Conservation (phyloP, 345 rosid genomes). For the Melaleuca alternifolia region DNA sequence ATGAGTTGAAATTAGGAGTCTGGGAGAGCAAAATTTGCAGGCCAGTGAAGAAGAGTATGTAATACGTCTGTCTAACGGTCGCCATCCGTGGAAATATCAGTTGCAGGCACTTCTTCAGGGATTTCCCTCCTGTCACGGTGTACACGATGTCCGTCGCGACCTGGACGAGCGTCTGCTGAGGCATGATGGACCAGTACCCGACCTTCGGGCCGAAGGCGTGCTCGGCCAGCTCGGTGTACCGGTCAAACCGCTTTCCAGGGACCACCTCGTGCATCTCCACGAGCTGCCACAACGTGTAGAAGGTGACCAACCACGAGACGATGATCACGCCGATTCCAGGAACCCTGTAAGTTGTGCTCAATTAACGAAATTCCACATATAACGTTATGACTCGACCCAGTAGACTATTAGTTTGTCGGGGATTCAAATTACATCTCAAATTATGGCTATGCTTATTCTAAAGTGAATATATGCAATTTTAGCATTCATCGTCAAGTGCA, state of each 20-base stretch:
- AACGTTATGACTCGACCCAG: not conserved
- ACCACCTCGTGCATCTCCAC: conserved; percentile 86
- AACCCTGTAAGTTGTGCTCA: not conserved
- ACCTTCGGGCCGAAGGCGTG: conserved; percentile 64
- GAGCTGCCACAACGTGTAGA: conserved; percentile 71
- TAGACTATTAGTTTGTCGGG: too few relatives aligned
- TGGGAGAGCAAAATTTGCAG: conserved; percentile 61
- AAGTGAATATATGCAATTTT: too few relatives aligned
- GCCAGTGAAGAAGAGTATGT: conserved; percentile 57
- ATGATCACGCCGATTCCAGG: not conserved
- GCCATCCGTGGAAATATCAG: conserved; percentile 16
- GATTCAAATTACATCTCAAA: too few relatives aligned
- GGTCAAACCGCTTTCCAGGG: conserved; percentile 52
- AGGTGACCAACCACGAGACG: conserved; percentile 34
- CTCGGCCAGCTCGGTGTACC: conserved; percentile 72
- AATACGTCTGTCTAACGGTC: conserved; percentile 34
- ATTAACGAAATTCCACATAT: not conserved
- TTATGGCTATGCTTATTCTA: too few relatives aligned
- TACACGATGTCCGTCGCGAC: conserved; percentile 56
- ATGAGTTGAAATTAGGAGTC: conserved; percentile 63
- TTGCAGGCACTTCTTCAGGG: conserved; percentile 39
- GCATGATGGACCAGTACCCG: conserved; percentile 58
- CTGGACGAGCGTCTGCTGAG: conserved; percentile 56
- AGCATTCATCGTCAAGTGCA: too few relatives aligned
- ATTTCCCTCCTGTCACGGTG: conserved; percentile 71